These are phyloP conservation scores for Chaetothyriales sp. DNA, from an alignment of 2,329 filamentous ascomycete genomes.

Conservation along the genomic window DNA sequence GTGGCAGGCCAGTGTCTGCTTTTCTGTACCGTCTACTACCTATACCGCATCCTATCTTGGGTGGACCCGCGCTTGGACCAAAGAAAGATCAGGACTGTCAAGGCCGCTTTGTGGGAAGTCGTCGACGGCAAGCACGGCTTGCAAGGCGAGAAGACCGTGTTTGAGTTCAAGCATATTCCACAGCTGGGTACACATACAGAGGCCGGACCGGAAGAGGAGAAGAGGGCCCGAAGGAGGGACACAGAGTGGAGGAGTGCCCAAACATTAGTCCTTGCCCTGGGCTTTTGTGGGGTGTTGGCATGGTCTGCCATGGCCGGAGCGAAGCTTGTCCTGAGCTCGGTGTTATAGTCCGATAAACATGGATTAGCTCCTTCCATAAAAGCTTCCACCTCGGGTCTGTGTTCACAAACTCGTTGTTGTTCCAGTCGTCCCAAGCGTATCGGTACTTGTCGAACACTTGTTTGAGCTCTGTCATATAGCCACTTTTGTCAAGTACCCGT, in stretches of 20 bases:
- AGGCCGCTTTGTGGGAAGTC: conserved; percentile 38
- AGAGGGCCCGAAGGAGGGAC: neutral
- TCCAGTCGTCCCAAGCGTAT: neutral
- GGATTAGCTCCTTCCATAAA: too few species aligned
- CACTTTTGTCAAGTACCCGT: too few species aligned
- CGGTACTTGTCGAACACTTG: too few species aligned
- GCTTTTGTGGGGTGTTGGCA: neutral
- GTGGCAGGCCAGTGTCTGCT: conserved; percentile 40
- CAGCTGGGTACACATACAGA: neutral
- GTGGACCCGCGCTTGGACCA: conserved; percentile 42
- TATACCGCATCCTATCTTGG: conserved; percentile 33
- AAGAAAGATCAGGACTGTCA: conserved; percentile 37
- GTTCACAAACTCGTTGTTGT: neutral
- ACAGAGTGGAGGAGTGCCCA: neutral
- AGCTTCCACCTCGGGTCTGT: neutral
- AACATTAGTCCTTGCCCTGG: neutral
- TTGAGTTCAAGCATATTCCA: conserved; percentile 60
- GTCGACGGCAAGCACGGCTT: conserved; percentile 53
- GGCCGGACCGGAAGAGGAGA: neutral
- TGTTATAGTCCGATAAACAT: neutral
- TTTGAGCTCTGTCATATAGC: too few species aligned
- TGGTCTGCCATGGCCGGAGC: neutral
- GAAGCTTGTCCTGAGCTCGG: neutral
- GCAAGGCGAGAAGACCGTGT: conserved; percentile 44
- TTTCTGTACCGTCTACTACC: conserved; percentile 39